Base-by-base conservation (phyloP, 2,329 filamentous ascomycete species). In the Blastomyces parvus region DNA sequence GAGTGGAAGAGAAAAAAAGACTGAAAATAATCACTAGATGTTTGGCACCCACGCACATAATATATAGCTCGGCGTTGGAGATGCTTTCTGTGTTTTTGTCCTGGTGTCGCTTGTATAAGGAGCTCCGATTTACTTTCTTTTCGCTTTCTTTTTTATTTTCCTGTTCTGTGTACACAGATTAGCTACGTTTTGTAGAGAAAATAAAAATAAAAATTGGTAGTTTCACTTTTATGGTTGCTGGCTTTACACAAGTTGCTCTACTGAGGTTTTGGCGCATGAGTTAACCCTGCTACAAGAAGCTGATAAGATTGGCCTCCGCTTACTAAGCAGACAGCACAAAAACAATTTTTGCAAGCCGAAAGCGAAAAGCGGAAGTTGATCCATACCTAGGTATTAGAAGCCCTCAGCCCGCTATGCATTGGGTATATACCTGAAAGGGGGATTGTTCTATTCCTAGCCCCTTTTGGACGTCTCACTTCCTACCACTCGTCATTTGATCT, bases 51-150 rank as follows among this genome's bases (percentile, higher is more conserved):
- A 58, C 60, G 62, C 66, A 62, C 65, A 66, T 66, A 65, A 68
- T 67, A 67, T 38, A 38, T 67, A 70, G 66, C 68, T 66, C 65
- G 68, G 68, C 66, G 68, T 69, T 69, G 64, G 63, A 66, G 58
- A 62, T 66, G 60, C 61, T 59, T 65, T 59, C 42, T 50, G 17
- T 53, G 38, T 46, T 56, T 44, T 59, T 55, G 40, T 33, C 42
- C 36, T 48, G 58, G 27, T 19, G 25, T 59, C 25, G 42, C 27
- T 48, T 33, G 25, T 36, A 56, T 33, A 59, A 59, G 42, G 17
- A 46, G 8, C 30, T 48, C 44, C 19, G 25, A 48, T 48, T 59
- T 48, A 30, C 27, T 25, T 52, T 30, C 48, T 52, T 27, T 19
- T 25, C 13, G 17, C 27, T 59, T 59, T 30, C 25, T 46, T 59